Evolutionary conservation across 306 rosid species (phyloP).

Genomic region (Vigna reflexopilosa): DNA sequence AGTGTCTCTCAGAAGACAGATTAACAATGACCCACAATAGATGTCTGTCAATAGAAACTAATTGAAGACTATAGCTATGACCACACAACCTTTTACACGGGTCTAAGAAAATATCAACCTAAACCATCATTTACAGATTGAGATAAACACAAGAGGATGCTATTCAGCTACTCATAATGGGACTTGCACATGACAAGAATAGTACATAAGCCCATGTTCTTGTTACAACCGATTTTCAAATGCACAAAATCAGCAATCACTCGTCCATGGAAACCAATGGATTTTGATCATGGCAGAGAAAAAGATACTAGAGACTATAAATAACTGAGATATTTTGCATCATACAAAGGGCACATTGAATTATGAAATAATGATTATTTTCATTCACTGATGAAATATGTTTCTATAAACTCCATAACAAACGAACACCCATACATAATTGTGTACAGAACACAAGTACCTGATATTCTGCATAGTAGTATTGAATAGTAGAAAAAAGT

Average conservation of each 20-base stretch:
- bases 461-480: conserved; percentile 29
- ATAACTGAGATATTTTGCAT: conserved; percentile 25
- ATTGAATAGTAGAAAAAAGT: conserved; percentile 2
- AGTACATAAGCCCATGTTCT: conserved; percentile 45
- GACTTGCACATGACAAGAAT: conserved; percentile 42
- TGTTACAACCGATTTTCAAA: conserved; percentile 45
- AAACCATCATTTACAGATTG: conserved; percentile 45
- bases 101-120: conserved; percentile 36
- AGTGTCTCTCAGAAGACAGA: conserved; percentile 19
- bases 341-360: conserved; percentile 36
- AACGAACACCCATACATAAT: conserved; percentile 27
- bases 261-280: conserved; percentile 16
- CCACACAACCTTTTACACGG: conserved; percentile 31
- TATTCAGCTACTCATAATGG: conserved; percentile 43
- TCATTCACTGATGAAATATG: not conserved
- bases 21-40: not conserved
- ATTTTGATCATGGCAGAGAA: conserved; percentile 24
- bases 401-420: conserved; percentile 13
- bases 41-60: conserved; percentile 21
- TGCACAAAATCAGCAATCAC: conserved; percentile 44
- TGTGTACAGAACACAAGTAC: conserved; percentile 32
- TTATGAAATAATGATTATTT: conserved; percentile 20
- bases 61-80: conserved; percentile 20
- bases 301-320: conserved; percentile 14
- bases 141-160: conserved; percentile 28